Conservation (phyloP, 2,329 filamentous ascomycete genomes). For the Arachnopeziza araneosa region DNA sequence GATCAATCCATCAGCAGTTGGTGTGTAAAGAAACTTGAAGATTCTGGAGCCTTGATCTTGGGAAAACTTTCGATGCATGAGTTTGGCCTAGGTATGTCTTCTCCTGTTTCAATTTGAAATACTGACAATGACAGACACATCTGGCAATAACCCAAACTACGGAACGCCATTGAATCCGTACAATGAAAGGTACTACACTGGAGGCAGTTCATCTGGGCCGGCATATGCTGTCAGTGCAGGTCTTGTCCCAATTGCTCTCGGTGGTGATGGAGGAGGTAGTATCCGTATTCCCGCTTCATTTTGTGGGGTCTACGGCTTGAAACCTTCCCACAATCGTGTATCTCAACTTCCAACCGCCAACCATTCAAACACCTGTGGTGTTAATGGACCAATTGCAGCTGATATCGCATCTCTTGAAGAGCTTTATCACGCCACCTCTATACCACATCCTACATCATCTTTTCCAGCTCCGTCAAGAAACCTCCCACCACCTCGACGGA, state of each 20-base stretch:
- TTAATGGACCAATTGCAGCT: conserved; percentile 69
- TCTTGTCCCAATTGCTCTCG: conserved; percentile 62
- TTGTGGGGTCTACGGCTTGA: conserved; percentile 64
- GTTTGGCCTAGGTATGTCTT: conserved; percentile 42
- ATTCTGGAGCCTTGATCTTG: conserved; percentile 65
- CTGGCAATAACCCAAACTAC: conserved; percentile 75
- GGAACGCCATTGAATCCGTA: conserved; percentile 74
- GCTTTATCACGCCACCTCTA: conserved; percentile 71
- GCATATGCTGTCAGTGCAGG: conserved; percentile 72
- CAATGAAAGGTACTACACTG: conserved; percentile 66
- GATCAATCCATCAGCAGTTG: conserved; percentile 13
- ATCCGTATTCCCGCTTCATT: conserved; percentile 36
- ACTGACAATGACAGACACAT: conserved; percentile 49
- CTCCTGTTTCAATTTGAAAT: not conserved
- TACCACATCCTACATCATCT: conserved; percentile 58
- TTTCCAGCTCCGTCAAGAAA: conserved; percentile 51
- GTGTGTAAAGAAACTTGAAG: conserved; percentile 37
- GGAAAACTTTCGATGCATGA: conserved; percentile 86
- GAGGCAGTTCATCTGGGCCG: conserved; percentile 88
- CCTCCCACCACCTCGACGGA: conserved; percentile 38
- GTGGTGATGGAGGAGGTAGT: conserved; percentile 78
- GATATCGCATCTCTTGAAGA: conserved; percentile 72
- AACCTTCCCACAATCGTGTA: conserved; percentile 68
- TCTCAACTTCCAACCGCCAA: conserved; percentile 32
- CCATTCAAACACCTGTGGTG: conserved; percentile 48